Conservation (phyloP, 768 basidiomycete species). For the Boletus sp. region DNA sequence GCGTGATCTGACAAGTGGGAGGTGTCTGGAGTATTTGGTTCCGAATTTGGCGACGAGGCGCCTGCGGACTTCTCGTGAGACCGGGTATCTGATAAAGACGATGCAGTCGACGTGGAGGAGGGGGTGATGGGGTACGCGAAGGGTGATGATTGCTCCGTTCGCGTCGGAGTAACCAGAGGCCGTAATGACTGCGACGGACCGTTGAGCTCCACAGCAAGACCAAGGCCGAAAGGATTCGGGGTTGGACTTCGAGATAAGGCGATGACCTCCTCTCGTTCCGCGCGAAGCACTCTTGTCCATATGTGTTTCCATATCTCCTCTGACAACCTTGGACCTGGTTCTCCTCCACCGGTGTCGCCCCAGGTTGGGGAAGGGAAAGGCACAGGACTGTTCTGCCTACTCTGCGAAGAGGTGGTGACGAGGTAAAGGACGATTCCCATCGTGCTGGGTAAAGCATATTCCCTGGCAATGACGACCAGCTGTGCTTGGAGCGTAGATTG, state of each 20-base stretch:
- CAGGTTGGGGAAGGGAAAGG: slow-evolving; percentile 15
- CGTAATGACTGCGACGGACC: slow-evolving; percentile 35
- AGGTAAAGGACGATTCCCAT: slow-evolving; percentile 82
- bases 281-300: slow-evolving; percentile 69
- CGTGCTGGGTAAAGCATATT: slow-evolving; percentile 89
- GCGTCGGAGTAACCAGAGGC: slow-evolving; percentile 45
- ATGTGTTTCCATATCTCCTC: slow-evolving; percentile 86
- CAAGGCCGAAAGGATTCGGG: slow-evolving; percentile 42
- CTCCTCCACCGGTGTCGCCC: slow-evolving; percentile 38
- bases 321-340: slow-evolving; percentile 77
- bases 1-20: slow-evolving; percentile 39
- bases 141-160: slow-evolving; percentile 38
- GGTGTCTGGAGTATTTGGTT: slow-evolving; percentile 54
- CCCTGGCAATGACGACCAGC: slow-evolving; percentile 82
- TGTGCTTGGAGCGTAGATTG: slow-evolving; percentile 82
- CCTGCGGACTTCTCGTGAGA: slow-evolving; percentile 48
- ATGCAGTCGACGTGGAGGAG: slow-evolving; percentile 48
- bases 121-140: slow-evolving; percentile 33
- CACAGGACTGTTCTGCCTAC: slow-evolving; percentile 10
- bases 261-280: slow-evolving; percentile 49
- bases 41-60: slow-evolving; percentile 42
- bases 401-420: slow-evolving; percentile 39
- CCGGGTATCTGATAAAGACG: slow-evolving; percentile 47
- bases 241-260: slow-evolving; percentile 34
- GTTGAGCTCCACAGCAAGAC: slow-evolving; percentile 39